phyloP scores from a whole-genome alignment of 257 asterid species.

The Solanum microdontum region DNA sequence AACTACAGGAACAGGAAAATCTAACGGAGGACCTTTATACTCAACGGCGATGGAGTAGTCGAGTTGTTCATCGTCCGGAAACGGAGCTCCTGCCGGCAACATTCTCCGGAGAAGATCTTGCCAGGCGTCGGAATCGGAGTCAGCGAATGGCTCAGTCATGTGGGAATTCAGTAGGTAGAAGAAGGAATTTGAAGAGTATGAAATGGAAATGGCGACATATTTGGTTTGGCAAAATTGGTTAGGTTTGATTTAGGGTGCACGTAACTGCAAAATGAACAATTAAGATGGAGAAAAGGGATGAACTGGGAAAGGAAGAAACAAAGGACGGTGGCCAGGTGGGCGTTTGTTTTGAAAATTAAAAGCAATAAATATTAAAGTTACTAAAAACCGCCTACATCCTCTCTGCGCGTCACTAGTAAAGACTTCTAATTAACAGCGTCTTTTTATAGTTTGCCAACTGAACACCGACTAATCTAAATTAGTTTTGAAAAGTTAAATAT shows the following conservation, averaged over 20 bases:
- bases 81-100: conserved; percentile 75
- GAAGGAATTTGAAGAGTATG: neutral
- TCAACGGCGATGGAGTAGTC: conserved; percentile 61
- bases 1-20: conserved; percentile 17
- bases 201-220: neutral
- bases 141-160: neutral
- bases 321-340: neutral
- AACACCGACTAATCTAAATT: neutral
- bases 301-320: neutral
- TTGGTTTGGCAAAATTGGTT: neutral
- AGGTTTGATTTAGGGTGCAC: neutral
- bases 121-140: conserved; percentile 17
- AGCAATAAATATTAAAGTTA: neutral
- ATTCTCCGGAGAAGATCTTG: conserved; percentile 37
- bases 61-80: conserved; percentile 64
- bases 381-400: neutral
- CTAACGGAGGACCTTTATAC: conserved; percentile 39
- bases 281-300: neutral
- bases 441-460: neutral
- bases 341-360: neutral
- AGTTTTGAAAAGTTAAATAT: neutral
- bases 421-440: neutral
- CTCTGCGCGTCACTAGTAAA: neutral
- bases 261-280: neutral
- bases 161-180: neutral